Conservation (phyloP, 208 protist genomes). For the Eutreptiella sp. region DNA sequence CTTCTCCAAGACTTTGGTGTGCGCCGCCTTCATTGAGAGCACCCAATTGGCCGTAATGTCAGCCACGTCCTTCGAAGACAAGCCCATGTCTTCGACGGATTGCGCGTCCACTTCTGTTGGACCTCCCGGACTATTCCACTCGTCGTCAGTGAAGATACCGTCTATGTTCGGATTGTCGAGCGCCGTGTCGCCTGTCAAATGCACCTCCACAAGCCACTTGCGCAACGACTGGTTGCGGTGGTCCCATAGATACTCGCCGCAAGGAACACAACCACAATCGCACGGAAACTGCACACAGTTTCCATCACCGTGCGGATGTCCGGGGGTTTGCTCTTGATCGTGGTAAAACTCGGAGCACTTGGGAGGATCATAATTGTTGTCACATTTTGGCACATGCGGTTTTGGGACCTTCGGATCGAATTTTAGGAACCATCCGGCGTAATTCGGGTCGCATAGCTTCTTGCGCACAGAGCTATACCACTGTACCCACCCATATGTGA, state of each 20-base stretch:
- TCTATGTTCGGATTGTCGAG: conserved; percentile 2
- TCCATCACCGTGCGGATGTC: background rate
- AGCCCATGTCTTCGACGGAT: background rate
- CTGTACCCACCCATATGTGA: too few species aligned
- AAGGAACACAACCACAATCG: background rate
- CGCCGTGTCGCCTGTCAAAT: background rate
- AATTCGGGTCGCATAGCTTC: conserved; percentile 4
- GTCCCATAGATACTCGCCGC: conserved; percentile 8
- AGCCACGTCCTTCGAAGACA: background rate
- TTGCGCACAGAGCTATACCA: conserved; percentile 5
- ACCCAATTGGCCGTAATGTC: background rate
- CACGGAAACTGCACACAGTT: background rate
- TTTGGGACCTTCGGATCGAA: background rate
- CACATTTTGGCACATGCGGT: background rate
- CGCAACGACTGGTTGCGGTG: conserved; percentile 2
- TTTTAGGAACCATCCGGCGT: conserved; percentile 6
- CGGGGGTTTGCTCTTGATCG: conserved; percentile 11
- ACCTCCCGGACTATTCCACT: background rate
- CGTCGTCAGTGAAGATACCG: conserved; percentile 4
- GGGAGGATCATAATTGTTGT: background rate
- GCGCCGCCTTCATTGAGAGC: background rate
- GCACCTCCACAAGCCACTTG: background rate
- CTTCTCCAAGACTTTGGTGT: too few species aligned
- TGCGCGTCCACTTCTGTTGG: background rate
- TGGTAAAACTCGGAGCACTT: conserved; percentile 17